Base-by-base conservation (phyloP, 331 rosid species). In the Spiraea crenata region DNA sequence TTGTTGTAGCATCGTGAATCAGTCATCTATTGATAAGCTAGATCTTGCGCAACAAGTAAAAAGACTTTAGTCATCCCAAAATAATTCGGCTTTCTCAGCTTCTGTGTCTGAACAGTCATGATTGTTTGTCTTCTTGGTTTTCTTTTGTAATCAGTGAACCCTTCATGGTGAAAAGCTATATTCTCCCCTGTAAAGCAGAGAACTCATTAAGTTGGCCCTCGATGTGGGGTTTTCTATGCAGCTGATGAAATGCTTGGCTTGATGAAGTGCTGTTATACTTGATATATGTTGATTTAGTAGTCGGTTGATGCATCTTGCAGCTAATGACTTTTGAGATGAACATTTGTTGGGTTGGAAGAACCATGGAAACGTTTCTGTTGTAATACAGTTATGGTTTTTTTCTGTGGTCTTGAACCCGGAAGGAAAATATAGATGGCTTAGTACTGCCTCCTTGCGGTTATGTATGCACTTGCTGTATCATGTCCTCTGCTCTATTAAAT, bases 251-350 rank as follows among this genome's bases (percentile, higher is more conserved):
- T 63, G 58, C 48, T 38, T 7, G 19, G 38, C 63, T 37, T 48
- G 64, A 71, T 66, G 66, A 67, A 58, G n/a, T 63, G 74, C 66
- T 25, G 31, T 1, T 25, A 25, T 76, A 77, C 83, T 39, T 57
- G 54, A 65, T 39, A 50, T 39, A 48, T 10, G 31, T 68, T 57
- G 57, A 62, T 73, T 25, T 51, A 55, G 85, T 61, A 10, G 74
- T n/a, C 38, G 31, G 31, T 46, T 25, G 80, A 62, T 77, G 66
- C 75, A 73, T 73, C 71, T 69, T 37, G 34, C 67, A 34, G 71
- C 68, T 60, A 71, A 75, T 14, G 49, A 56, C 51, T 65, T 80
- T 71, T 65, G 70, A 70, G 74, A 58, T 59, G 79, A 77, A 69
- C 50, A 69, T 49, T 69, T 72, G 15, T 70, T n/a, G 74, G 50